Base-by-base conservation (phyloP, 495 filamentous ascomycete genomes). In the Lepidopterella palustris region DNA sequence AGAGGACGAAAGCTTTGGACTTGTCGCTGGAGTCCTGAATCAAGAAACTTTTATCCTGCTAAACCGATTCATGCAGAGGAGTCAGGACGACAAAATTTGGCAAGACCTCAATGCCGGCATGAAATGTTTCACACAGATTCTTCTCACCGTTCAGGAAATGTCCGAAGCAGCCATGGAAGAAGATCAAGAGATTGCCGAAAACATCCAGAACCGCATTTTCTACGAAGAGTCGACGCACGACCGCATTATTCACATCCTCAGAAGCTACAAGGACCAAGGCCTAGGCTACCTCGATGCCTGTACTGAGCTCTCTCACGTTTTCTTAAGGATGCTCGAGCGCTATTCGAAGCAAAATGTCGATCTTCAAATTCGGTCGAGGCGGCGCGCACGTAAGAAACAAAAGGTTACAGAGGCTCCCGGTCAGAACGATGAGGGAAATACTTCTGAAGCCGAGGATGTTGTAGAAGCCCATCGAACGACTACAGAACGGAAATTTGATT, bases 141-240 rank as follows among this genome's bases (percentile, higher is more conserved):
- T 98, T n/a, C 78, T 96, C 40, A 96, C 92, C 0, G 86, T 97
- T 3, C 92, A 97, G 68, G 90, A 95, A 59, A 99, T 99, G 95
- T 77, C 84, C 3, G 81, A 86, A 39, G 92, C 89, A 0, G 81
- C 82, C 0, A 78, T 89, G 24, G 92, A 97, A 61, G 95, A 97
- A 9, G 90, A 99, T 65, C 89, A 95, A 71, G 95, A 97, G 60
- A 97, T 99, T 65, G 95, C 95, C 4, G 92, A 99, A 66, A 99
- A 98, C 62, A 96, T 95, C 39, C 86, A 95, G 53, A 93, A 87
- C 66, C 88, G 95, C 27, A 89, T 99, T 1, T 99, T 99, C 71
- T 97, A 99, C 74, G 95, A 99, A 72, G 91, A 97, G 66, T 85
- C 87, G 0, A 97, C 91, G 0, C 88, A 97, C 67, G 92, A 97